phyloP scores from a whole-genome alignment of 78 protist genomes.

The Dictyostelium brefeldianum region DNA sequence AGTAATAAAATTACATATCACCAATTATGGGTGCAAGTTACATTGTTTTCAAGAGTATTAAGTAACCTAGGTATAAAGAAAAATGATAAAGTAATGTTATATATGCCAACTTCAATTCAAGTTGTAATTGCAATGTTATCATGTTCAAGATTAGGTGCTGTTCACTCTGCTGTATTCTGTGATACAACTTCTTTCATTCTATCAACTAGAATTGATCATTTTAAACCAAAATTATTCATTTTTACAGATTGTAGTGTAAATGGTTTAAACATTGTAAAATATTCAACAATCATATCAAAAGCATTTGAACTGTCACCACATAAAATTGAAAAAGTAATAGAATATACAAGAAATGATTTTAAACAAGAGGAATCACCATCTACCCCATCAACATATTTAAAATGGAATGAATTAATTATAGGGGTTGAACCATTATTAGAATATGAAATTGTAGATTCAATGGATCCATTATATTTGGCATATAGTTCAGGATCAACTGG shows the following conservation, averaged over 20 bases:
- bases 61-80: background rate
- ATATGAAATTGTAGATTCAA: background rate
- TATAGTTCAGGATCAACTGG: background rate
- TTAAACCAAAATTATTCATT: constrained; percentile 12
- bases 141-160: constrained; percentile 95
- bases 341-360: background rate
- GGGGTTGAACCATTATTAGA: background rate
- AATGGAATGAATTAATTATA: background rate
- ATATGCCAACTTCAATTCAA: background rate
- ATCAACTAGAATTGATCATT: constrained; percentile 3
- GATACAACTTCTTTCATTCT: background rate
- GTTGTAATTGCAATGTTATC: constrained; percentile 70
- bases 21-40: no score
- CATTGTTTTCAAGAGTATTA: background rate
- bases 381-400: no score
- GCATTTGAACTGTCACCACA: background rate
- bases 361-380: background rate
- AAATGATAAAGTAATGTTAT: background rate
- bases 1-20: no score
- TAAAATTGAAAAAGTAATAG: background rate
- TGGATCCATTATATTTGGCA: background rate
- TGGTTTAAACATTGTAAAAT: background rate
- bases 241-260: background rate
- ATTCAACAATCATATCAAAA: background rate
- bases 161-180: constrained; percentile 31